Percentiles rank a stretch among this genome's conserved stretches.
Conservation (phyloP, 1,139 yeast species). For the Saccharomyces pastorianus region DNA sequence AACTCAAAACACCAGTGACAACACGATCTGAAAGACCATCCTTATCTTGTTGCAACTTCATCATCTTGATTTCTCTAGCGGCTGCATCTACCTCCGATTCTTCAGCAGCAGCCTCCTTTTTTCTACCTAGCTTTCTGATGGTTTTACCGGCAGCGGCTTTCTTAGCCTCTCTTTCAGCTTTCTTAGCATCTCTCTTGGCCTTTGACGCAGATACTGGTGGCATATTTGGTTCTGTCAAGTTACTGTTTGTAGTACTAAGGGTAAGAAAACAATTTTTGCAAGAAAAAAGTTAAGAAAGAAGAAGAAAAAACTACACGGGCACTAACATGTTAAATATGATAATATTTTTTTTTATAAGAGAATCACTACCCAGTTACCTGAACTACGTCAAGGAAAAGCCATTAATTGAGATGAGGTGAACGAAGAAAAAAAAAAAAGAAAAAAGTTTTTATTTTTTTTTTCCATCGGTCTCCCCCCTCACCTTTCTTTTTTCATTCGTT, state of each 20-base stretch:
- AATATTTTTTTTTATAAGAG: background rate
- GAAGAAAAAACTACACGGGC: background rate
- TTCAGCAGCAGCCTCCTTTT: constrained; percentile 36
- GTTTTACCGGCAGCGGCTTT: constrained; percentile 69
- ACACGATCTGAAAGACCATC: constrained; percentile 95
- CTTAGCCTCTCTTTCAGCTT: constrained; percentile 94
- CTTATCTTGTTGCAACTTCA: constrained; percentile 87
- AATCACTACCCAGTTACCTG: background rate
- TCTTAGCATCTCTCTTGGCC: constrained; percentile 94
- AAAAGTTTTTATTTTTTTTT: background rate
- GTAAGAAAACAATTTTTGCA: background rate
- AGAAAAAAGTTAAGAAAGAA: background rate
- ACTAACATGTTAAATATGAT: background rate
- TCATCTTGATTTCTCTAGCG: constrained; percentile 70
- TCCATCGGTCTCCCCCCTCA: background rate
- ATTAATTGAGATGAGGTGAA: background rate
- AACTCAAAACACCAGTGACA: constrained; percentile 91
- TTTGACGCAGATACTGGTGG: constrained; percentile 68
- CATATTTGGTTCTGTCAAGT: constrained; percentile 14
- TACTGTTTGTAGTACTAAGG: background rate
- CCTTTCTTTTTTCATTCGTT: background rate
- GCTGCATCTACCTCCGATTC: constrained; percentile 49
- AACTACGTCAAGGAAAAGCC: background rate
- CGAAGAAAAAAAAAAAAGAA: background rate
- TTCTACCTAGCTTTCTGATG: constrained; percentile 48